Base-by-base conservation (phyloP, 2,329 filamentous ascomycete genomes). In the Ophiocordyceps camponoti-leonardi region DNA sequence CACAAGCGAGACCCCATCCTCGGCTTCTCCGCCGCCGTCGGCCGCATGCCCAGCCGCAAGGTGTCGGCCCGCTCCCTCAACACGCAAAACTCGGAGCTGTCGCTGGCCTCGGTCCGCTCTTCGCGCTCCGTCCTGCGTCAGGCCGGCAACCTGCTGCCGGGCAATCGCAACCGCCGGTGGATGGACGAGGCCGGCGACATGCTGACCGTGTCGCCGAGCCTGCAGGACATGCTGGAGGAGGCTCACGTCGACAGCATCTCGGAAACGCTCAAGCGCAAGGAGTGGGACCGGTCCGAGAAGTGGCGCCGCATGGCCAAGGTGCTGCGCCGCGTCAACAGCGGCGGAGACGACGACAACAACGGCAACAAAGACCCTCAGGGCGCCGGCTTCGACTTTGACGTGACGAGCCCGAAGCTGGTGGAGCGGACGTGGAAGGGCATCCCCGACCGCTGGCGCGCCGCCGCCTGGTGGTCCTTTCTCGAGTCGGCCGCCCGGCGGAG, bases 381-480 rank as follows among this genome's bases (percentile, higher is more conserved):
- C 46, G 78, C 77, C 64, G 65, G 77, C 49, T 79, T 77, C 55
- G 83, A 87, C 46, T 96, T 96, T 58, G 87, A 95, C 61, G 74
- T 76, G 35, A 78, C 73, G 51, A 84, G 83, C 58, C 72, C 83
- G n/a, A 88, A 95, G 61, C 69, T 98, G 41, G 80, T 94, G 48
- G 83, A 88, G 52, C 77, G 92, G 46, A 93, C 87, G 1, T 98
- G 92, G 92, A 98, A 98, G 60, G 92, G 92, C 28, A 94, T 98
- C 50, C 92, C 92, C 0, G 92, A 98, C 62, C 79, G 86, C 50
- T 98, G 92, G 92, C 82, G 92, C 44, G 77, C 83, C 30, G 83
- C 86, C 1, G 92, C 90, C 2, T 98, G 92, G 92, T 90, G 90
- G 65, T 86, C 87, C 4, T 98, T 98, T 58, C 73, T 98, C 26